phyloP scores from a whole-genome alignment of 2,329 filamentous ascomycete genomes.

The Diaporthe sp. region DNA sequence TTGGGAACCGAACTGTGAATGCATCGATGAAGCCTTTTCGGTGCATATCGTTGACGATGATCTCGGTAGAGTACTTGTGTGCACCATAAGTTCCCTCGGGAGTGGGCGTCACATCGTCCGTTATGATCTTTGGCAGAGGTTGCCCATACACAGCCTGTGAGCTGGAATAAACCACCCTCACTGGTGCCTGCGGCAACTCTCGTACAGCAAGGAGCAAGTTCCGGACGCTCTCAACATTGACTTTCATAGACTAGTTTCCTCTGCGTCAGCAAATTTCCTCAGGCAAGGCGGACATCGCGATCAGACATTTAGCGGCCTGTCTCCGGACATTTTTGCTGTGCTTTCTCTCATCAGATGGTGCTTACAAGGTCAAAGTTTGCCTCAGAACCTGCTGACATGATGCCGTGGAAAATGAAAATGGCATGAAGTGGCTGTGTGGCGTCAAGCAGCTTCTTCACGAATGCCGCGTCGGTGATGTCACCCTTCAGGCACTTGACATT shows the following conservation, averaged over 20 bases:
- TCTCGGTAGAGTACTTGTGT: conserved; percentile 72
- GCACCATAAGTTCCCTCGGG: conserved; percentile 72
- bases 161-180: conserved; percentile 69
- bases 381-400: conserved; percentile 74
- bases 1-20: conserved; percentile 68
- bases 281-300: neutral
- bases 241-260: conserved; percentile 55
- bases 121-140: conserved; percentile 63
- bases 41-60: conserved; percentile 71
- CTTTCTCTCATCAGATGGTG: neutral
- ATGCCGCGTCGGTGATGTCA: conserved; percentile 54
- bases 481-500: conserved; percentile 61
- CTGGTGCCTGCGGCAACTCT: conserved; percentile 56
- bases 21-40: conserved; percentile 68
- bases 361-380: conserved; percentile 63
- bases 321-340: too few relatives aligned
- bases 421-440: conserved; percentile 59
- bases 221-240: conserved; percentile 71
- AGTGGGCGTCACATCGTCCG: conserved; percentile 62
- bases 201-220: conserved; percentile 61
- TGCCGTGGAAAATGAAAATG: conserved; percentile 72
- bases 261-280: neutral
- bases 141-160: conserved; percentile 73
- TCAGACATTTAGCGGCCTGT: neutral
- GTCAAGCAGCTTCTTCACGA: conserved; percentile 52